Base-by-base conservation (phyloP, 805 yeast genomes). In the Tetrapisispora iriomotensis region DNA sequence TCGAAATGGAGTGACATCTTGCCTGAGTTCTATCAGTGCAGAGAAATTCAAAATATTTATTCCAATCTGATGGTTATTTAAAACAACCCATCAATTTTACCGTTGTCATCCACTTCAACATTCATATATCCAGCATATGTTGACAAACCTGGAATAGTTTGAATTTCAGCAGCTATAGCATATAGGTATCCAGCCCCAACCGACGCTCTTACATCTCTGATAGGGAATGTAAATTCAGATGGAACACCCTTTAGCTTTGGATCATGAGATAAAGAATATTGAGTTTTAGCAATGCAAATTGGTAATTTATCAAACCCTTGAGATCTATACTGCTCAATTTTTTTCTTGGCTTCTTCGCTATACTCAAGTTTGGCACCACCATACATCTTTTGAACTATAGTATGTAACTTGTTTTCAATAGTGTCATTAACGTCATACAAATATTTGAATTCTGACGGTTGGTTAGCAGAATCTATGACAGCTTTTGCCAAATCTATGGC, bases 51-150 rank as follows among this genome's bases (percentile, higher is more conserved):
- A 8, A 23, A 23, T 8, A 23, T 23, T 8, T 23, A 23, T 23
- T 8, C 8, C 29, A 6, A 28, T 14, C 17, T n/a, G 7, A 21
- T 21, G 6, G 15, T 4, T 8, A 9, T 12, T 54, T 69, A 88
- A 60, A 88, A 88, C 60, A 88, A 71, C 23, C 97, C 97, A 53
- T 86, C 95, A 50, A 90, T 88, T 57, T 87, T 87, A 42, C 97
- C 98, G 24, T 85, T 82, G 14, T 70, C 74, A 60, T 82, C 77
- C 39, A 90, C 92, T 64, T 90, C 98, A 43, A 90, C 96, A 57
- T 88, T 84, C 95, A 90, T 85, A 70, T 83, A 90, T 20, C 97
- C 97, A 51, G 94, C 82, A 60, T 84, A 88, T 8, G 97, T 90
- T 41, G 96, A 94, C 57, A 90, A 70, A 44, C 98, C 98, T 21